A percentile compares a stretch with the other conserved stretches of the same genome.
Evolutionary conservation across 2,329 filamentous ascomycete genomes (phyloP).

Genomic region (Aspergillus udagawae): DNA sequence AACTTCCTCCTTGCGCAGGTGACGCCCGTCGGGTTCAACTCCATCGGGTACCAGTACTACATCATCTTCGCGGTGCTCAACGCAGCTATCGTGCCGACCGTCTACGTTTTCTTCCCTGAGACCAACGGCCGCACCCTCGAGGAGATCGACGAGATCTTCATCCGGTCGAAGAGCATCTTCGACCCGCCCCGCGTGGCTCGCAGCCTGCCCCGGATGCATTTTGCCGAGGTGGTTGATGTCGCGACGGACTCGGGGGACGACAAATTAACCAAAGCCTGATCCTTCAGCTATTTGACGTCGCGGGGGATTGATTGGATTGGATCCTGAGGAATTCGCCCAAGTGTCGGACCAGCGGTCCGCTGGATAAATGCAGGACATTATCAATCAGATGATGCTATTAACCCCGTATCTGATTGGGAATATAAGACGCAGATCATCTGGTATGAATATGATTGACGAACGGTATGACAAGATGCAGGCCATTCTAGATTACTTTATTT

Average conservation of each 20-base stretch:
- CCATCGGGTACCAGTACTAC: constrained; percentile 47
- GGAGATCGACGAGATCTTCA: constrained; percentile 39
- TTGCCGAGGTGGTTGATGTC: constrained; percentile 10
- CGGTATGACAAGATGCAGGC: no score
- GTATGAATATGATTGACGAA: not conserved
- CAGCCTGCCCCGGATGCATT: constrained; percentile 11
- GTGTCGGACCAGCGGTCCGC: not conserved
- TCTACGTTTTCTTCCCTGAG: constrained; percentile 40
- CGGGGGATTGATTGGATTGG: not conserved
- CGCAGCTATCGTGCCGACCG: constrained; percentile 24
- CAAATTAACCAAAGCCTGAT: not conserved
- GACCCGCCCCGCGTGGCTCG: constrained; percentile 23
- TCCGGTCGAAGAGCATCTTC: constrained; percentile 26
- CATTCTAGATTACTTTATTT: no score
- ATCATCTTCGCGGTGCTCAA: constrained; percentile 44
- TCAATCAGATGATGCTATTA: not conserved
- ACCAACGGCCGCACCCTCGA: constrained; percentile 37
- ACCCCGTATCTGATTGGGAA: not conserved
- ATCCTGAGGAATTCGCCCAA: not conserved
- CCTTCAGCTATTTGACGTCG: not conserved
- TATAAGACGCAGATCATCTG: not conserved
- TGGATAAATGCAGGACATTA: not conserved
- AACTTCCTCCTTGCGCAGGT: constrained; percentile 37
- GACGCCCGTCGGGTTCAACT: constrained; percentile 36
- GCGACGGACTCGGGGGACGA: not conserved